A percentile compares a stretch with the other conserved stretches of the same genome.
Conservation (phyloP, 768 basidiomycete species). For the Auricularia auricula-judae region DNA sequence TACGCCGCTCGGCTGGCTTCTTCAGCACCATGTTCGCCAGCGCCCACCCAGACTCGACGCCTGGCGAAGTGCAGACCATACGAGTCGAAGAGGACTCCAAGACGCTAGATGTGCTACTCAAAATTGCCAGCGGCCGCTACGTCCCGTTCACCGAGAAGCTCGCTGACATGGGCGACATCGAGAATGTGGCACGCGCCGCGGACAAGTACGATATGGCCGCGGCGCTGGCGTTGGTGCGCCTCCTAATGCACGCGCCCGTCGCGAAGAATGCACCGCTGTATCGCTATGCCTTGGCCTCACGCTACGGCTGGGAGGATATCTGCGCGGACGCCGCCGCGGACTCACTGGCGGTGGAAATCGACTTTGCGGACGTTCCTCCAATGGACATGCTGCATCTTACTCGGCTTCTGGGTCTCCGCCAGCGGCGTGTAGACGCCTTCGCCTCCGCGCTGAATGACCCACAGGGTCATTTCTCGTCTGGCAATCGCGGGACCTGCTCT, state of each 20-base stretch:
- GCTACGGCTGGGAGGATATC: not conserved
- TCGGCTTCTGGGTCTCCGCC: not conserved
- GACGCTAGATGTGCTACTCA: not conserved
- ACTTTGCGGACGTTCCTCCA: not conserved
- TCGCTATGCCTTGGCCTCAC: not conserved
- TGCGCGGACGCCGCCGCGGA: not conserved
- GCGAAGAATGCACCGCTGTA: not conserved
- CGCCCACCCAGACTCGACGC: not conserved
- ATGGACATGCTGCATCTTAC: not conserved
- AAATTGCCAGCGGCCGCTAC: not conserved
- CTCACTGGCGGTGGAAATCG: not conserved
- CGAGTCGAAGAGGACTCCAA: not conserved
- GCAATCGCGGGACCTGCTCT: not conserved
- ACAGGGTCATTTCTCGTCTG: not conserved
- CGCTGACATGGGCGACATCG: not conserved
- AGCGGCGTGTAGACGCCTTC: not conserved
- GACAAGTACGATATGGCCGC: not conserved
- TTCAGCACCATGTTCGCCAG: not conserved
- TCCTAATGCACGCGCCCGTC: not conserved
- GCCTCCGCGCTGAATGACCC: not conserved
- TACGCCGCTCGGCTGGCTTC: not conserved
- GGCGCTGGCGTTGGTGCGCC: not conserved
- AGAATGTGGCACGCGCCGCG: not conserved
- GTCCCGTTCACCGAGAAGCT: not conserved
- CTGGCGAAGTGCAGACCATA: not conserved